These are phyloP conservation scores for Hibiscus tridactylites DNA, from an alignment of 345 rosid species.

Conservation along the genomic window DNA sequence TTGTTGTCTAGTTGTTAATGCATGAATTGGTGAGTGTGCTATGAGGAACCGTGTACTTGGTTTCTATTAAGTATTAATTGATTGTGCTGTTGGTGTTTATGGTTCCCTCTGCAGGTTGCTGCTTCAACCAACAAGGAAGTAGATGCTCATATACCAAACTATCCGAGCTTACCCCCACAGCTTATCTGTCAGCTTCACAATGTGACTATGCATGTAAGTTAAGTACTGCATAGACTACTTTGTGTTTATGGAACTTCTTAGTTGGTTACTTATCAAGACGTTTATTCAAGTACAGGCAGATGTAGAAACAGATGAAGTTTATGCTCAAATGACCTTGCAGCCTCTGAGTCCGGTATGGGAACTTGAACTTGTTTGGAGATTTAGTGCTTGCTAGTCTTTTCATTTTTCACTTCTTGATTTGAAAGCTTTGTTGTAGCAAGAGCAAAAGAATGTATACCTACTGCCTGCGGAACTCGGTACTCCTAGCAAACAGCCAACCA, in stretches of 20 bases:
- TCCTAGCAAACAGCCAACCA: slow-evolving; percentile 95
- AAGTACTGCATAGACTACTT: slow-evolving; percentile 5
- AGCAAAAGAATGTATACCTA: slow-evolving; percentile 84
- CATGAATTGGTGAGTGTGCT: neutral
- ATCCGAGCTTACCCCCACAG: slow-evolving; percentile 93
- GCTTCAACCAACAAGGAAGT: slow-evolving; percentile 92
- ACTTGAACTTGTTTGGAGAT: neutral
- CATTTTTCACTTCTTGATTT: neutral
- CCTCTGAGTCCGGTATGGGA: slow-evolving; percentile 73
- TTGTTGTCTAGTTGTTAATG: neutral
- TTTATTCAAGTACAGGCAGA: slow-evolving; percentile 67
- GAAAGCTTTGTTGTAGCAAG: slow-evolving; percentile 45
- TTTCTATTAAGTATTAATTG: neutral
- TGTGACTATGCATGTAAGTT: slow-evolving; percentile 93
- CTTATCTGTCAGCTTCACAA: slow-evolving; percentile 97
- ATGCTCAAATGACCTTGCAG: slow-evolving; percentile 98
- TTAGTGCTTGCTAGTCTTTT: neutral
- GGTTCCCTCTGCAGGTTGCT: slow-evolving; percentile 53
- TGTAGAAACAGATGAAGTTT: slow-evolving; percentile 93
- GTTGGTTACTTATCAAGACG: neutral
- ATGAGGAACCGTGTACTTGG: neutral
- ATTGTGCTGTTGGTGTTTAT: neutral
- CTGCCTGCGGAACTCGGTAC: slow-evolving; percentile 78
- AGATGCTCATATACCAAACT: slow-evolving; percentile 85
- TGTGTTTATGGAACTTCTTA: neutral